Base-by-base conservation (phyloP, 2,329 filamentous ascomycete genomes). In the Simplicillium sp. region DNA sequence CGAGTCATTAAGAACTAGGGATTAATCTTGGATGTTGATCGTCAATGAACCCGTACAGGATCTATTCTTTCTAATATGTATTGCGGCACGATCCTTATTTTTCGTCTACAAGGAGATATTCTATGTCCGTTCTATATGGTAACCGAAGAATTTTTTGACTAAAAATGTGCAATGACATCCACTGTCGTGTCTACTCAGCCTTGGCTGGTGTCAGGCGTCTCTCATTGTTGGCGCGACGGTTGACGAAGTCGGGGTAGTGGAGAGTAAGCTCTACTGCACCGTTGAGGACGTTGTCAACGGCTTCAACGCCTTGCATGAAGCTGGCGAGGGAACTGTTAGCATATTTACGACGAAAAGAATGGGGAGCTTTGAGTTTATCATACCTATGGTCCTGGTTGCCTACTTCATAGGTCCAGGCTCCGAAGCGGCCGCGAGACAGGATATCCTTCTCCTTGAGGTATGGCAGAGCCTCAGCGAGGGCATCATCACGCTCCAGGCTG, bases 161-260 rank as follows among this genome's bases (percentile, higher is more conserved):
- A n/a, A n/a, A n/a, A n/a, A n/a, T n/a, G n/a, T n/a, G n/a, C n/a
- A n/a, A n/a, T n/a, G n/a, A n/a, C n/a, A n/a, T n/a, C n/a, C n/a
- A n/a, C n/a, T n/a, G n/a, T n/a, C n/a, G n/a, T n/a, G n/a, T n/a
- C n/a, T n/a, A n/a, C n/a, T n/a, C n/a, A n/a, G n/a, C n/a, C n/a
- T n/a, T n/a, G n/a, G n/a, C n/a, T n/a, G n/a, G n/a, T n/a, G n/a
- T n/a, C n/a, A 64, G 50, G 17, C 61, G 60, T 46, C 53, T 54
- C 57, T 64, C 61, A 35, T 45, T 54, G 72, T 87, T 87, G 61
- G 73, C 66, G 54, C 83, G 79, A 42, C 64, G 64, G 69, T 96
- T 96, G 72, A 96, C 88, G 59, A 95, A 94, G 68, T 95, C 88
- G 45, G 89, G 89, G 73, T 95, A 92, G 76, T 95, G 95, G 60